These are phyloP conservation scores for Asterophora parasitica DNA, from an alignment of 768 basidiomycete species.

Conservation along the genomic window DNA sequence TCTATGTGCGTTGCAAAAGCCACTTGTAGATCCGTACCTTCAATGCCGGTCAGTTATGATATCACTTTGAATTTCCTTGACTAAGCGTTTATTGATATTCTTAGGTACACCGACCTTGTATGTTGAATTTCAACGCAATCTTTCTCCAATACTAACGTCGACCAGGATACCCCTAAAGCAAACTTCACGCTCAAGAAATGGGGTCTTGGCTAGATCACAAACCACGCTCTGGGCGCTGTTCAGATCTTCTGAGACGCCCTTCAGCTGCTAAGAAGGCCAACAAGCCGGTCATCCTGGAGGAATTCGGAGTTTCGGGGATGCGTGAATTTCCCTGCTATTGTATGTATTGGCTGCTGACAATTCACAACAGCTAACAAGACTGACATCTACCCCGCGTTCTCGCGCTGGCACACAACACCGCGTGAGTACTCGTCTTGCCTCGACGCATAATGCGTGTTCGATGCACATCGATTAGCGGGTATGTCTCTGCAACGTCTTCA, in stretches of 20 bases:
- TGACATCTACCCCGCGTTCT: conserved; percentile 40
- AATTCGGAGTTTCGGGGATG: conserved; percentile 49
- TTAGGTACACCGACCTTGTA: conserved; percentile 35
- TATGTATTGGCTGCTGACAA: neutral
- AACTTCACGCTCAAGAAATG: conserved; percentile 45
- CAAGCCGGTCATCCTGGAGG: conserved; percentile 62
- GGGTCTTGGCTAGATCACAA: conserved; percentile 56
- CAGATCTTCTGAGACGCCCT: too few species aligned
- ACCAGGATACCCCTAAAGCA: conserved; percentile 41
- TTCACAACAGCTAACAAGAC: conserved; percentile 40
- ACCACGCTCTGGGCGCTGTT: conserved; percentile 48
- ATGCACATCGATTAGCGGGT: conserved; percentile 22
- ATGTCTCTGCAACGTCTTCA: conserved; percentile 6
- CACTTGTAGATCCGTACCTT: conserved; percentile 36
- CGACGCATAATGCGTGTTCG: neutral
- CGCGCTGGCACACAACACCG: conserved; percentile 46
- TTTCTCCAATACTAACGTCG: neutral
- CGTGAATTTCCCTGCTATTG: conserved; percentile 25
- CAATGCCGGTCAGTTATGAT: conserved; percentile 30
- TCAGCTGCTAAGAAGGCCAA: conserved; percentile 45
- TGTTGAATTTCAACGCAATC: neutral
- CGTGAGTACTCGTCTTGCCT: conserved; percentile 27
- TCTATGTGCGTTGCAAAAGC: conserved; percentile 38
- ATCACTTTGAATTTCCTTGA: neutral
- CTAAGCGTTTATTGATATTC: neutral